These are phyloP conservation scores for Setomelanomma holmii DNA, from an alignment of 2,329 filamentous ascomycete genomes.

Conservation along the genomic window DNA sequence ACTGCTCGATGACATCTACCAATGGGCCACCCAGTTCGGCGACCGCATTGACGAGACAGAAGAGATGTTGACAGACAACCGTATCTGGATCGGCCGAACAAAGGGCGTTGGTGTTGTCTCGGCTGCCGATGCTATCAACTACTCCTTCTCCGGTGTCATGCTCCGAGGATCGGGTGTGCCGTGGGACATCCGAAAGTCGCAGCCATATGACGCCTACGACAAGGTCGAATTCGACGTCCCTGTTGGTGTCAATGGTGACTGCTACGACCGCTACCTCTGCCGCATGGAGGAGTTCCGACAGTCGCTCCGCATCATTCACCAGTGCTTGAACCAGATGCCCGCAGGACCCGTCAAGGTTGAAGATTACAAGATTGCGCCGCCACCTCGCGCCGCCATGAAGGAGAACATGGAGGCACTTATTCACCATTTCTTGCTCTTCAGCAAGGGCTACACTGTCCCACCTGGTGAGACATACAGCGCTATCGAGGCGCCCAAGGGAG, in stretches of 20 bases:
- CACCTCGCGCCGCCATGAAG: constrained; percentile 98
- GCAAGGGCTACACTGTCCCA: constrained; percentile 96
- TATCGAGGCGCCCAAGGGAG: constrained; percentile 99
- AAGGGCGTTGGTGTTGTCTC: constrained; percentile 90
- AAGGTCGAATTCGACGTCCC: constrained; percentile 98
- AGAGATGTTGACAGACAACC: constrained; percentile 98
- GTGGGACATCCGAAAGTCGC: constrained; percentile 95
- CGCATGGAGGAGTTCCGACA: constrained; percentile 99
- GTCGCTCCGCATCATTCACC: constrained; percentile 96
- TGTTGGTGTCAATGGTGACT: constrained; percentile 95
- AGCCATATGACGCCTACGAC: constrained; percentile 97
- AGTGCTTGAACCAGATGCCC: constrained; percentile 99
- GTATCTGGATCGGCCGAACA: constrained; percentile 96
- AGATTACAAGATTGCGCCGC: constrained; percentile 97
- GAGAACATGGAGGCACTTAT: constrained; percentile 99
- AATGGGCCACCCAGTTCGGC: constrained; percentile 98
- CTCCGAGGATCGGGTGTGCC: constrained; percentile 94
- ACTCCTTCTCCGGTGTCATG: constrained; percentile 97
- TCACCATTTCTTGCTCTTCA: constrained; percentile 98
- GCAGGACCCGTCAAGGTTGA: constrained; percentile 92
- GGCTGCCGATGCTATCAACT: constrained; percentile 93
- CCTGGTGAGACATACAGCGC: constrained; percentile 97
- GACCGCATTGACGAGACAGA: constrained; percentile 99
- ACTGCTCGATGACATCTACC: constrained; percentile 97
- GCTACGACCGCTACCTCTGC: constrained; percentile 98